phyloP scores from a whole-genome alignment of 2,329 filamentous ascomycete genomes.

The Fusarium incarnatum region DNA sequence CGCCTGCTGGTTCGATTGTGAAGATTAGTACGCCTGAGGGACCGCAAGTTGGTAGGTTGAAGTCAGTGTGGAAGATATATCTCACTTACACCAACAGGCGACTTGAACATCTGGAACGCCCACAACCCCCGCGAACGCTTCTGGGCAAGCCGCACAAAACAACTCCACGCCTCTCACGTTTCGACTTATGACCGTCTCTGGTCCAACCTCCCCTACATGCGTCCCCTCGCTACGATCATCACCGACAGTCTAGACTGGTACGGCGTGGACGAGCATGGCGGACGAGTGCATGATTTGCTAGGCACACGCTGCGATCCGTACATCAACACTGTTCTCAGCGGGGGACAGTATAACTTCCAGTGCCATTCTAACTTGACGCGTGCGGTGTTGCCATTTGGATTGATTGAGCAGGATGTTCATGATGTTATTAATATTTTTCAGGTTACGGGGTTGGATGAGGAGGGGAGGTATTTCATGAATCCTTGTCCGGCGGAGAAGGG shows the following conservation, averaged over 20 bases:
- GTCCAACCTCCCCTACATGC: slow-evolving; percentile 81
- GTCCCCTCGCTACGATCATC: slow-evolving; percentile 78
- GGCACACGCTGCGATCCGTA: slow-evolving; percentile 89
- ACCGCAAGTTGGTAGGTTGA: slow-evolving; percentile 73
- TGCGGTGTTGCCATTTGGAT: slow-evolving; percentile 74
- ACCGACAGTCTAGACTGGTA: slow-evolving; percentile 74
- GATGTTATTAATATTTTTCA: slow-evolving; percentile 91
- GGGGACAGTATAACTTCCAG: slow-evolving; percentile 81
- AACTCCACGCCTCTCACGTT: slow-evolving; percentile 82
- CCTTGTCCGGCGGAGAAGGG: slow-evolving; percentile 66
- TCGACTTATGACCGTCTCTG: slow-evolving; percentile 78
- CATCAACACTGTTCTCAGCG: slow-evolving; percentile 78
- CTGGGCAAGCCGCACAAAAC: slow-evolving; percentile 83
- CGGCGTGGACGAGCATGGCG: slow-evolving; percentile 70
- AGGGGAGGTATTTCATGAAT: slow-evolving; percentile 82
- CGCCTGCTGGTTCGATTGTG: slow-evolving; percentile 74
- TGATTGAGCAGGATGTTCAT: slow-evolving; percentile 81
- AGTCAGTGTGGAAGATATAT: neutral
- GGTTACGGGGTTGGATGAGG: slow-evolving; percentile 78
- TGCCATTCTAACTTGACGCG: slow-evolving; percentile 86
- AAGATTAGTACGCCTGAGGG: slow-evolving; percentile 81
- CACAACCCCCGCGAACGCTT: slow-evolving; percentile 83
- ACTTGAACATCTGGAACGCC: slow-evolving; percentile 84
- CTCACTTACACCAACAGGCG: slow-evolving; percentile 59
- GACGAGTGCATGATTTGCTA: slow-evolving; percentile 80